Percentiles rank a stretch among this genome's conserved stretches.
These are phyloP conservation scores for Actinomortierella wolfii DNA, from an alignment of 371 early-diverging fungal species.

Conservation along the genomic window DNA sequence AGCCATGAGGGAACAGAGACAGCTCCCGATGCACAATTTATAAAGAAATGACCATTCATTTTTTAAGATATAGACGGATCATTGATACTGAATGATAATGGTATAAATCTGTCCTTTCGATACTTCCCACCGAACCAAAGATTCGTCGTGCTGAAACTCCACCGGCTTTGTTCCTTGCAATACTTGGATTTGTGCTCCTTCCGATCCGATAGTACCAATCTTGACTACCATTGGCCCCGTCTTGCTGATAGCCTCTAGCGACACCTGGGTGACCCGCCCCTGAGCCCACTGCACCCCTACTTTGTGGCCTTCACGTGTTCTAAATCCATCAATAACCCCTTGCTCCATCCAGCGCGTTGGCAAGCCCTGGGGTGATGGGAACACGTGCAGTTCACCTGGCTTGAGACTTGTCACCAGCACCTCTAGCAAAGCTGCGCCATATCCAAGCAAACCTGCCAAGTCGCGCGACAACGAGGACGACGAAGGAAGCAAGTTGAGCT, in stretches of 20 bases:
- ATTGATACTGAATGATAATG: no score
- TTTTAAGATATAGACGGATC: no score
- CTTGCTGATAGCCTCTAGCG: conserved; percentile 11
- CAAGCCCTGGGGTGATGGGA: conserved; percentile 7
- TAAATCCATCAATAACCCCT: conserved; percentile 24
- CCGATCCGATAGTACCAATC: conserved; percentile 21
- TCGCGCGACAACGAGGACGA: conserved; percentile 22
- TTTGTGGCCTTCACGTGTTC: conserved; percentile 34
- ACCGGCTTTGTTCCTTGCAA: conserved; percentile 23
- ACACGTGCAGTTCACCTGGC: conserved; percentile 15
- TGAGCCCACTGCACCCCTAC: conserved; percentile 22
- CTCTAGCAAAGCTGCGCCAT: conserved; percentile 38
- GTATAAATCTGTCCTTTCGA: conserved; percentile 29
- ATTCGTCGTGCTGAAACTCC: conserved; percentile 8
- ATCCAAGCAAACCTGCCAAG: conserved; percentile 24
- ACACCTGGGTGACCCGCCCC: conserved; percentile 5
- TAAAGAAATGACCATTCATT: no score
- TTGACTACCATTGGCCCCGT: neutral
- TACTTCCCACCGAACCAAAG: conserved; percentile 14
- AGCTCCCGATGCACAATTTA: no score
- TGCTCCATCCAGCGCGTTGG: conserved; percentile 22
- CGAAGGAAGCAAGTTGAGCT: conserved; percentile 2
- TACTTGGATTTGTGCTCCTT: conserved; percentile 19
- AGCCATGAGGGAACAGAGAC: no score
- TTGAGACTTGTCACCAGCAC: conserved; percentile 27